Base-by-base conservation (phyloP, 495 filamentous ascomycete species). In the Sabuloglossum arenarium region DNA sequence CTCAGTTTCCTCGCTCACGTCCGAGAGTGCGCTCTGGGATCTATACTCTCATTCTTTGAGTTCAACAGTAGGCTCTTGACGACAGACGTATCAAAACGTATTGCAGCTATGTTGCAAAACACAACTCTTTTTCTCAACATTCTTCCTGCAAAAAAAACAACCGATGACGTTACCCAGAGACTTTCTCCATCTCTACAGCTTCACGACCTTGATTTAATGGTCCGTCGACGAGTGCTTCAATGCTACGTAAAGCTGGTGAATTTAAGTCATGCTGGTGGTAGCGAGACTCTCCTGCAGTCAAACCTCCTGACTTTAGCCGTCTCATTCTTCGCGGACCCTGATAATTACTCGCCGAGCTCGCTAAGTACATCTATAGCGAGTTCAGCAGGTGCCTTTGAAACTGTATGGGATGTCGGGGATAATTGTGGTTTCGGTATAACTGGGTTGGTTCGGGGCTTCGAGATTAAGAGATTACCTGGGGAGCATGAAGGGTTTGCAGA, bases 391-490 rank as follows among this genome's bases (percentile, higher is more conserved):
- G 84, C 78, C 29, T 95, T 97, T 62, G 91, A 99, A 58, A 85
- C 75, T 2, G 75, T 99, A 23, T 99, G 91, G 91, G 91, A 97
- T 55, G 75, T 93, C 39, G 86, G 81, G 14, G 91, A 99, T 64
- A 97, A 96, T 65, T 86, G 80, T 59, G 91, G 87, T 1, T 97
- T 93, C 68, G 91, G 91, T 0, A 80, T 97, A 19, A 91, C 86
- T 14, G 85, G 90, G 21, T 72, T 95, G 31, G 78, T 94, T 5
- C 72, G 80, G 27, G 85, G 87, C 1, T 86, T 91, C 65, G 77
- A 83, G 55, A 70, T 85, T 28, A 77, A 76, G 59, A 74, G 75
- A 6, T 73, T 93, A 56, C 78, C 82, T 25, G 83, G 85, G 39
- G 80, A 87, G 60, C 79, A 85, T 43, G 73, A 78, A 8, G 76